Conservation (phyloP, 2,329 filamentous ascomycete species). For the Penicillium olsonii region DNA sequence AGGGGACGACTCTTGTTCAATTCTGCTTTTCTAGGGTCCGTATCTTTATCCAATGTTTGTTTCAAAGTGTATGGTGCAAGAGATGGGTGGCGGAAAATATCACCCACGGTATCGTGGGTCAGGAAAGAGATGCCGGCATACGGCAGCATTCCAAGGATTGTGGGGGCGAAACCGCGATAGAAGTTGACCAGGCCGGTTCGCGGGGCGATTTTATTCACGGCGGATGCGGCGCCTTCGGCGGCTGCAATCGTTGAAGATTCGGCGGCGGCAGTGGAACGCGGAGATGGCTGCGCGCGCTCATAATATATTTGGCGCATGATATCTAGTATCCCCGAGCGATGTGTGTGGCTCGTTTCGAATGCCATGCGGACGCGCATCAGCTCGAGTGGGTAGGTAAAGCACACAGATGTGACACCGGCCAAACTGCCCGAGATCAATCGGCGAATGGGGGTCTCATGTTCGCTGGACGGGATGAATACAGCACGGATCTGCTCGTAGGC, state of each 20-base stretch:
- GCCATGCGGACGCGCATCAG: constrained; percentile 89
- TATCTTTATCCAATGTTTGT: constrained; percentile 45
- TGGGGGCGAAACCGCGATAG: constrained; percentile 90
- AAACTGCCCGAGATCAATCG: constrained; percentile 54
- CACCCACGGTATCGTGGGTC: constrained; percentile 86
- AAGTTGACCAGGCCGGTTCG: constrained; percentile 80
- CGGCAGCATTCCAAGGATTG: constrained; percentile 89
- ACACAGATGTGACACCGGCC: constrained; percentile 81
- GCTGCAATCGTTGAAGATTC: constrained; percentile 44
- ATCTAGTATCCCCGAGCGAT: constrained; percentile 67
- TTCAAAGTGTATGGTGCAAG: constrained; percentile 75
- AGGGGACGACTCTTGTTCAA: constrained; percentile 63
- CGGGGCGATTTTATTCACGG: constrained; percentile 57
- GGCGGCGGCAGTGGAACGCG: constrained; percentile 14
- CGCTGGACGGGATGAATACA: constrained; percentile 67
- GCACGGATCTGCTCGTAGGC: constrained; percentile 95
- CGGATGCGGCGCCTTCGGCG: constrained; percentile 34
- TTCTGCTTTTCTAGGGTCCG: constrained; percentile 44
- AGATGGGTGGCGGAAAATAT: constrained; percentile 70
- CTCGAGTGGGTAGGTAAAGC: constrained; percentile 94
- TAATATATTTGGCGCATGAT: constrained; percentile 87
- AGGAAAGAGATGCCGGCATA: constrained; percentile 96
- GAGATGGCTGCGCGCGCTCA: constrained; percentile 59
- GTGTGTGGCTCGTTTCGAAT: constrained; percentile 82
- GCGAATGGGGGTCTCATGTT: constrained; percentile 78